These are phyloP conservation scores for Trichoderma oligosporum DNA, from an alignment of 2,329 filamentous ascomycete species.

Conservation along the genomic window DNA sequence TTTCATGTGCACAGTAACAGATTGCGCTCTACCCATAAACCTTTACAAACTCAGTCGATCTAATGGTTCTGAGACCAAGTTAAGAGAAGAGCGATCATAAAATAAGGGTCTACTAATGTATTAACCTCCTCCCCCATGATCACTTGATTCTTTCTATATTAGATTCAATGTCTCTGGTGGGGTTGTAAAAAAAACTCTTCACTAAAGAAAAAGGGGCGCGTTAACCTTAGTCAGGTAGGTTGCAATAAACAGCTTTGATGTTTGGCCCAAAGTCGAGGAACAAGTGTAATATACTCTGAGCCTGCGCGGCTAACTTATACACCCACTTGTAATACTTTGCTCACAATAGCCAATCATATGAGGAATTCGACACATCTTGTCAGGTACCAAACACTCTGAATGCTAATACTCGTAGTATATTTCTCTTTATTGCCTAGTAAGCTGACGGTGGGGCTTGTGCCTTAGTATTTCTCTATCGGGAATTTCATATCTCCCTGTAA, in stretches of 20 bases:
- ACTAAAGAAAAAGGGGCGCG: background rate
- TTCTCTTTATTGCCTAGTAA: conserved; percentile 6
- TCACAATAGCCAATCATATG: background rate
- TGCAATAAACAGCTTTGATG: too few species aligned
- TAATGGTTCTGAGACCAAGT: too few species aligned
- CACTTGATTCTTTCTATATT: too few species aligned
- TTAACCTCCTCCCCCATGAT: too few species aligned
- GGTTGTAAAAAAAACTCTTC: background rate
- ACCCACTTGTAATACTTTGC: background rate
- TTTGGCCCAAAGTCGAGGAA: background rate
- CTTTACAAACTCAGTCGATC: too few species aligned
- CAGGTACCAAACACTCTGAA: background rate
- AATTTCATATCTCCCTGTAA: background rate
- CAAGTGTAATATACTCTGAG: background rate
- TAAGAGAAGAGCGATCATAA: too few species aligned
- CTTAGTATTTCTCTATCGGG: background rate
- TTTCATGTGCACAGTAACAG: too few species aligned
- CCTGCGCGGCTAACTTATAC: background rate
- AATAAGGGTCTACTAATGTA: too few species aligned
- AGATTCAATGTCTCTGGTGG: background rate
- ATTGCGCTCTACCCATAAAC: too few species aligned
- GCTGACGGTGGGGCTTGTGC: background rate
- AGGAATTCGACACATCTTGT: background rate
- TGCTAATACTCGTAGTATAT: too few species aligned
- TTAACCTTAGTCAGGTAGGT: background rate